These are phyloP conservation scores for Solanum tacnaense DNA, from an alignment of 257 asterid genomes.

Conservation along the genomic window DNA sequence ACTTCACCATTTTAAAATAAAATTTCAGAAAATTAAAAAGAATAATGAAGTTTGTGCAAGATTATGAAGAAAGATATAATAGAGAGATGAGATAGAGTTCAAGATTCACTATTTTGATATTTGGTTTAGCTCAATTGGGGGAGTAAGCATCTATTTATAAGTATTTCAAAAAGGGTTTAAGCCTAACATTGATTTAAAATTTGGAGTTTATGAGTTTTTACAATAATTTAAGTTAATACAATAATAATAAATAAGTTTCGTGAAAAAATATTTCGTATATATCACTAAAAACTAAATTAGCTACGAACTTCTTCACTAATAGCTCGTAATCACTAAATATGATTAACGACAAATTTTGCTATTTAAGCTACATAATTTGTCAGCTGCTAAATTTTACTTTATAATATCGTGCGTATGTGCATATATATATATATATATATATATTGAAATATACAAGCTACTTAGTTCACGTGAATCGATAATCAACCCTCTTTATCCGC, in stretches of 20 bases:
- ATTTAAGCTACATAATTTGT: not conserved
- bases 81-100: not conserved
- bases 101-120: not conserved
- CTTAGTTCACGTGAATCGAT: not conserved
- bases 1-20: conserved; percentile 28
- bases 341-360: too few relatives aligned
- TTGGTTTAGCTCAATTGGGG: not conserved
- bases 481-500: not conserved
- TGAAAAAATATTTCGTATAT: not conserved
- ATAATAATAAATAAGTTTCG: not conserved
- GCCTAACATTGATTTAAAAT: not conserved
- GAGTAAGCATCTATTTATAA: not conserved
- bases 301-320: not conserved
- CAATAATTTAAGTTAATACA: not conserved
- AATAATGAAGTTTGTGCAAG: not conserved
- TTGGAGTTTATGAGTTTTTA: not conserved
- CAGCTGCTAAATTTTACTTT: too few relatives aligned
- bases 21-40: not conserved
- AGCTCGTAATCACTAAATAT: not conserved
- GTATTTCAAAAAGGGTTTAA: not conserved
- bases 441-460: too few relatives aligned
- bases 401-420: not conserved
- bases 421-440: too few relatives aligned
- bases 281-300: not conserved
- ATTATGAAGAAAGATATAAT: not conserved